phyloP scores from a whole-genome alignment of 306 rosid genomes.

The Lithocarpus polystachyus region DNA sequence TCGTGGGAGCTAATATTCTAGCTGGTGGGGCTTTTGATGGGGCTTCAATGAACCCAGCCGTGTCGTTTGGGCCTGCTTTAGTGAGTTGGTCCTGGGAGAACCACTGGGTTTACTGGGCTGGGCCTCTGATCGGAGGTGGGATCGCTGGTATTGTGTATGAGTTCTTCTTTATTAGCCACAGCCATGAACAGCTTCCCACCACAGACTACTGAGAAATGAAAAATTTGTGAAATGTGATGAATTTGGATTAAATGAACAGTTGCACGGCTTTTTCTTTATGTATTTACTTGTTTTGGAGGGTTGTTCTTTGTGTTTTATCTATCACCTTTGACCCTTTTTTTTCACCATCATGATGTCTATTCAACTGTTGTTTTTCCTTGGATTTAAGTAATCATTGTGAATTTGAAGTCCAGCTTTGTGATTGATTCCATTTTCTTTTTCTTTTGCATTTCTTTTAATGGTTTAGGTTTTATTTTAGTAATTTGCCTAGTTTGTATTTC shows the following conservation, averaged over 20 bases:
- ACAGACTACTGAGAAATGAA: slow-evolving; percentile 37
- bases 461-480: background rate
- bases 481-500: too few relatives aligned
- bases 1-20: slow-evolving; percentile 85
- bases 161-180: slow-evolving; percentile 47
- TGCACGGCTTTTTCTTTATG: background rate
- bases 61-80: slow-evolving; percentile 79
- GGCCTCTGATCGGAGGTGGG: slow-evolving; percentile 83
- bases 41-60: slow-evolving; percentile 95
- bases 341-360: background rate
- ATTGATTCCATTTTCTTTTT: background rate
- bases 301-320: slow-evolving; percentile 2
- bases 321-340: slow-evolving; percentile 8
- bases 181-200: slow-evolving; percentile 65
- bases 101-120: slow-evolving; percentile 93
- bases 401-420: slow-evolving; percentile 4
- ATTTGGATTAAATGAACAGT: background rate
- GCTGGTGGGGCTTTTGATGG: slow-evolving; percentile 83
- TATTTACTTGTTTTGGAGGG: slow-evolving; percentile 6
- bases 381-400: background rate
- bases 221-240: background rate
- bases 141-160: slow-evolving; percentile 69
- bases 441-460: background rate
- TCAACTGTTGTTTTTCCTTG: slow-evolving; percentile 2
- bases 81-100: slow-evolving; percentile 75